phyloP scores from a whole-genome alignment of 176 grass and related monocot genomes.

The Calamus simplicifolius region DNA sequence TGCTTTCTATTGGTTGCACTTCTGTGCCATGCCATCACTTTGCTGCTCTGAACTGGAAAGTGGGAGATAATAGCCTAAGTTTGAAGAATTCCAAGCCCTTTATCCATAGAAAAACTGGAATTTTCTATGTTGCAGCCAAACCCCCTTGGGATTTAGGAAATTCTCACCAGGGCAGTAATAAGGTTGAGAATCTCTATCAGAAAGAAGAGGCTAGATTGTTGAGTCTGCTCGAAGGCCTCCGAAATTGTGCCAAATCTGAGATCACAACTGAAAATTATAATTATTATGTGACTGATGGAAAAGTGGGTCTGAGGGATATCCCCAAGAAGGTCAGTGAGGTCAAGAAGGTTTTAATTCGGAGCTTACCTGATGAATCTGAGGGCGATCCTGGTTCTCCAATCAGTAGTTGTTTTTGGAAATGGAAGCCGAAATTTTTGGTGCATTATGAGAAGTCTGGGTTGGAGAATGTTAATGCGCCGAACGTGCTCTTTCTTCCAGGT shows the following conservation, averaged over 20 bases:
- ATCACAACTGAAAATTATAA: constrained; percentile 17
- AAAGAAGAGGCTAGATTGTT: constrained; percentile 11
- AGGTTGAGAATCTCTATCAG: background rate
- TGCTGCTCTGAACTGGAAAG: constrained; percentile 28
- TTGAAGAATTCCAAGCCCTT: constrained; percentile 10
- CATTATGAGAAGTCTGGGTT: constrained; percentile 77
- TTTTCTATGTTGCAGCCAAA: constrained; percentile 28
- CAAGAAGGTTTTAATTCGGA: constrained; percentile 49
- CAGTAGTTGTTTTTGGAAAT: constrained; percentile 79
- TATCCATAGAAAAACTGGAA: constrained; percentile 23
- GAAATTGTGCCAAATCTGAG: constrained; percentile 12
- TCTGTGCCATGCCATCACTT: constrained; percentile 47
- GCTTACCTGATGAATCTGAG: constrained; percentile 41
- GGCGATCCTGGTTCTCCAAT: constrained; percentile 39
- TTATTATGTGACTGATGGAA: constrained; percentile 35
- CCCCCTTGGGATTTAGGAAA: background rate
- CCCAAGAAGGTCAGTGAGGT: constrained; percentile 24
- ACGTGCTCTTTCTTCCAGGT: constrained; percentile 85
- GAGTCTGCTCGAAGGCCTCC: constrained; percentile 7
- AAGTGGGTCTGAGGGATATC: constrained; percentile 35
- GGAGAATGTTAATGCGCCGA: constrained; percentile 57
- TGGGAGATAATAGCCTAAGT: constrained; percentile 13
- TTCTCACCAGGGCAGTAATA: background rate
- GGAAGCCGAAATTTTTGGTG: constrained; percentile 77
- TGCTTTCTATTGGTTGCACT: constrained; percentile 49